Percentiles rank a stretch among this genome's conserved stretches.
phyloP scores from a whole-genome alignment of 164 flowering plant species.

The Aristolochia fimbriata region DNA sequence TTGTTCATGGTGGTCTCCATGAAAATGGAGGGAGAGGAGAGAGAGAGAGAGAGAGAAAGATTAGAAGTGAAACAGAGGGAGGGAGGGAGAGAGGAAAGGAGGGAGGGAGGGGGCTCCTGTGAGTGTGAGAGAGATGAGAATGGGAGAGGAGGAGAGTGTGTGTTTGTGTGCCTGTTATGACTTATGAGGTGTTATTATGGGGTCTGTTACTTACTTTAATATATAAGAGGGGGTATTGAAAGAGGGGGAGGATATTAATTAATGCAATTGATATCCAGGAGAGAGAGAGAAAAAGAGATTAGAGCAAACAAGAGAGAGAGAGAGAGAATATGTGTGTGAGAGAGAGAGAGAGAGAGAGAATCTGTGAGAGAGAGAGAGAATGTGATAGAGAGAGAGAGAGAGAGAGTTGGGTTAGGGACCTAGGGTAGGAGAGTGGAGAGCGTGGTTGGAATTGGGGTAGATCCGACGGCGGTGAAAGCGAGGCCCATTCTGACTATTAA shows the following conservation, averaged over 20 bases:
- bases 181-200: too few species aligned
- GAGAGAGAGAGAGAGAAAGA: background rate
- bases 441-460: constrained; percentile 7
- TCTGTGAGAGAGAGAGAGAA: constrained; percentile 3
- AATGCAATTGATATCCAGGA: too few species aligned
- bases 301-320: background rate
- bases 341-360: constrained; percentile 1
- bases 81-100: background rate
- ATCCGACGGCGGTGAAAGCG: constrained; percentile 14
- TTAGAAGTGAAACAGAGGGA: too few species aligned
- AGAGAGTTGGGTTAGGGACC: background rate
- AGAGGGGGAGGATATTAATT: too few species aligned
- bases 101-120: background rate
- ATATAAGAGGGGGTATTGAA: too few species aligned
- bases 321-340: constrained; percentile 2
- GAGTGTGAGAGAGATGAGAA: background rate
- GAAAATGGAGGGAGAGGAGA: background rate
- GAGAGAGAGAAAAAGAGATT: background rate
- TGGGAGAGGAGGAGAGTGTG: background rate
- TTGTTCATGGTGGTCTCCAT: constrained; percentile 20
- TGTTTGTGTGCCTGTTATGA: too few species aligned
- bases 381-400: background rate
- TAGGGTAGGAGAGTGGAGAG: constrained; percentile 2
- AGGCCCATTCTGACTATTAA: constrained; percentile 11
- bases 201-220: too few species aligned